Base-by-base conservation (phyloP, 2,329 filamentous ascomycete genomes). In the Penicillium brasilianum region DNA sequence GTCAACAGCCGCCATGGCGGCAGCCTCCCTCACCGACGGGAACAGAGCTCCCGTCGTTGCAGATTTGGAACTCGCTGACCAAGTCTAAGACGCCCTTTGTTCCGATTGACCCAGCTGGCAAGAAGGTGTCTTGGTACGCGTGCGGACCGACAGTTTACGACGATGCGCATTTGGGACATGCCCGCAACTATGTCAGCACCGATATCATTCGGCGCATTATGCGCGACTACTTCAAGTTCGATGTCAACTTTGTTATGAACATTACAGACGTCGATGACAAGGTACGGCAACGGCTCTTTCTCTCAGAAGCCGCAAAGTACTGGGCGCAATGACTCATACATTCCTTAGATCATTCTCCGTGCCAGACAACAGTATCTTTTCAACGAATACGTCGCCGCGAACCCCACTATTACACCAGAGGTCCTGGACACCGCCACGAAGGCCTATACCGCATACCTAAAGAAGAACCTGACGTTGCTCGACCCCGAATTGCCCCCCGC, bases 161-260 rank as follows among this genome's bases (percentile, higher is more conserved):
- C 75, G 89, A 93, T 78, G 86, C 89, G 64, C 91, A 94, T 81
- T 78, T 94, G 63, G 90, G 92, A 32, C 92, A 96, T 77, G 92
- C 91, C 32, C 84, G 92, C 69, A 96, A 96, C 80, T 96, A 96
- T 85, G 91, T 96, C 65, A 91, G 89, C 53, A 94, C 91, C 49
- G 93, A 97, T 76, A 93, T 96, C 66, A 88, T 96, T 68, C 86
- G 93, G 63, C 88, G 93, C 70, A 91, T 96, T 69, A 79, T 96
- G 77, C 83, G 85, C 71, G 88, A 94, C 76, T 94, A 95, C 78
- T 96, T 96, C 75, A 87, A 87, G 63, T 95, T 90, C 76, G 82
- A 92, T 44, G 87, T 97, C 67, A 87, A 88, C 62, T 96, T 96
- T 79, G 91, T 96, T 66, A 95, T 96, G 89, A 96, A 96, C 79